Base-by-base conservation (phyloP, 2,329 filamentous ascomycete genomes). In the Kalaharituber pfeilii region DNA sequence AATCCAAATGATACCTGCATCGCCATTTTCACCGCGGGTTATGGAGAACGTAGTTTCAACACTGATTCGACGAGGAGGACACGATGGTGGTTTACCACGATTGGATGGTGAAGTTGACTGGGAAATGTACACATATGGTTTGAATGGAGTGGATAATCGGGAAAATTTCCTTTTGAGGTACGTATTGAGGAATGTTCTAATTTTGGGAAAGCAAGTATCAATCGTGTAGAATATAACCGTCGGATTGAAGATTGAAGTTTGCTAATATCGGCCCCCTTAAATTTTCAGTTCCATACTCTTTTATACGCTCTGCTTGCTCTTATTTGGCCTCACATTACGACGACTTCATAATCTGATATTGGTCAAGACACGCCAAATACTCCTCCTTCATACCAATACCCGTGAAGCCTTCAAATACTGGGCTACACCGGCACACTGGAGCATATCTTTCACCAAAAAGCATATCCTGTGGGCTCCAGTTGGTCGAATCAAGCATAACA, bases 401-500 rank as follows among this genome's bases (percentile, higher is more conserved):
- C 42, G 42, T 4, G 39, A 53, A 26, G 55, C 57, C 22, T 53
- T 47, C 13, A 56, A 53, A n/a, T 59, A 59, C 44, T 59, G 56
- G 27, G 53, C 55, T 15, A 53, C 57, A 36, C 56, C 57, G 9
- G 27, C 51, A 33, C 56, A 50, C 22, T 30, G 25, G 24, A 54
- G 75, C 75, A 77, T 79, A 72, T 78, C 79, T 11, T 69, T 69
- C 56, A 61, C 82, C 61, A 82, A 82, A 70, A 78, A 75, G 65
- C 69, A 80, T 59, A 63, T 83, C 55, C 70, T 76, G 49, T 79
- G 82, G 61, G 79, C 80, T 1, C 80, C 80, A 2, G 67, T 84
- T 24, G 75, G 75, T 68, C 75, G 69, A 13, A 82, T 81, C 64
- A 75, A 80, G 49, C 80, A 83, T 67, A 82, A 82, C 69, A 72